Percentiles rank a stretch among this genome's conserved stretches.
Evolutionary conservation across 495 filamentous ascomycete genomes (phyloP).

Genomic region (Margaritispora aquatica): DNA sequence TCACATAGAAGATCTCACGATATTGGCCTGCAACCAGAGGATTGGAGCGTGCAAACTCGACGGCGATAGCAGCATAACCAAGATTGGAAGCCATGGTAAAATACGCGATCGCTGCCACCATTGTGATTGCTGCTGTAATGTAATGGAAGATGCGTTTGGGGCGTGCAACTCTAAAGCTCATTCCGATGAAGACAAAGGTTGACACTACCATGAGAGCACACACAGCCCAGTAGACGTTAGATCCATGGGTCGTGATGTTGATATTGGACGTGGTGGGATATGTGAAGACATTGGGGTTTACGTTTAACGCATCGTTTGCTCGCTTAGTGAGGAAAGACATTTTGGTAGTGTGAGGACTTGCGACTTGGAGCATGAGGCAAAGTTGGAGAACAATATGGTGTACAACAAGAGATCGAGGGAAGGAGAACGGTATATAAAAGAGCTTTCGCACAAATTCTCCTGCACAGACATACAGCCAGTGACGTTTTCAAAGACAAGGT

Average conservation of each 20-base stretch:
- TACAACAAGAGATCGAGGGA: background rate
- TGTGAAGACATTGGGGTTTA: slow-evolving; percentile 14
- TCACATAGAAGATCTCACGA: slow-evolving; percentile 65
- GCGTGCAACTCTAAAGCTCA: slow-evolving; percentile 41
- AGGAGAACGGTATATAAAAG: background rate
- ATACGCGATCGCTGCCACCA: slow-evolving; percentile 60
- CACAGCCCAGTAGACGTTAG: slow-evolving; percentile 45
- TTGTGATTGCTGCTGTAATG: slow-evolving; percentile 52
- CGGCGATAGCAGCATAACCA: slow-evolving; percentile 54
- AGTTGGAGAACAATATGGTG: background rate
- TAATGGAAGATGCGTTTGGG: slow-evolving; percentile 63
- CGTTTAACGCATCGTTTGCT: slow-evolving; percentile 17
- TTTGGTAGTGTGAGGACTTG: too few relatives aligned
- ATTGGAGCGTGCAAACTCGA: slow-evolving; percentile 43
- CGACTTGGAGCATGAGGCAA: background rate
- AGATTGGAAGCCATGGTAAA: slow-evolving; percentile 65
- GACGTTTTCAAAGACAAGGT: background rate
- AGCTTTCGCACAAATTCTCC: background rate
- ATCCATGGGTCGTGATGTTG: slow-evolving; percentile 55
- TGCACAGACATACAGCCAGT: too few relatives aligned
- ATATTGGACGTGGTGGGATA: slow-evolving; percentile 36
- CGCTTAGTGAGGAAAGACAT: slow-evolving; percentile 4
- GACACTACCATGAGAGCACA: slow-evolving; percentile 41
- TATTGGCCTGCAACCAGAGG: slow-evolving; percentile 35
- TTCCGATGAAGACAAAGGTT: slow-evolving; percentile 35